phyloP scores from a whole-genome alignment of 768 basidiomycete species.

The Rhizopogon sp. region DNA sequence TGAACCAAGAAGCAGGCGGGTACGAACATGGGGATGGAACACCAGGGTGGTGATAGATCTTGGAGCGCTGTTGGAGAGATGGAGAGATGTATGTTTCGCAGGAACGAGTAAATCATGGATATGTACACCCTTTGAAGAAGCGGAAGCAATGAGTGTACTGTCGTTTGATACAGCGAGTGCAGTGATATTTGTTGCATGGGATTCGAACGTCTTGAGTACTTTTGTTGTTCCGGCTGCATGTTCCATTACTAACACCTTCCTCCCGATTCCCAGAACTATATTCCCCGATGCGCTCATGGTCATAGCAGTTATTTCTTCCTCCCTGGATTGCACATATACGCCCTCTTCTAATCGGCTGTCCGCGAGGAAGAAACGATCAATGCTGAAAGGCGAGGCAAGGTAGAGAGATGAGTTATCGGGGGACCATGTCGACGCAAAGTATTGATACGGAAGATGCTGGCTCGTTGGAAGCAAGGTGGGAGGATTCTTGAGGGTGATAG shows the following conservation, averaged over 20 bases:
- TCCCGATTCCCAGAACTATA: constrained; percentile 43
- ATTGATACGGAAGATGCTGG: constrained; percentile 1
- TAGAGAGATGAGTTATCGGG: constrained; percentile 51
- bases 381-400: constrained; percentile 39
- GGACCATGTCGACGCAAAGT: constrained; percentile 48
- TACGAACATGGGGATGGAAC: constrained; percentile 63
- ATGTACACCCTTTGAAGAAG: constrained; percentile 47
- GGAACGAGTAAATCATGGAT: constrained; percentile 56
- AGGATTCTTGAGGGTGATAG: constrained; percentile 37
- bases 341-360: constrained; percentile 37
- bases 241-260: constrained; percentile 49
- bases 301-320: constrained; percentile 26
- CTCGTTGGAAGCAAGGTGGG: constrained; percentile 35
- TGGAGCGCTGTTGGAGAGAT: constrained; percentile 31
- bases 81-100: constrained; percentile 44
- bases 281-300: constrained; percentile 29
- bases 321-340: constrained; percentile 29
- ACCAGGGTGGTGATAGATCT: constrained; percentile 42
- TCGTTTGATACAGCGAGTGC: constrained; percentile 60
- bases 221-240: constrained; percentile 32
- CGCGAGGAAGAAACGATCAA: constrained; percentile 50
- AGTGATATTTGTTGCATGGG: constrained; percentile 46
- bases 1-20: constrained; percentile 50
- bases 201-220: constrained; percentile 42
- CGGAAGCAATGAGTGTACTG: constrained; percentile 48